Evolutionary conservation across 2,329 filamentous ascomycete species (phyloP), one percentile per base, ranked within the genome.

Genomic region (Dothistroma septosporum): DNA sequence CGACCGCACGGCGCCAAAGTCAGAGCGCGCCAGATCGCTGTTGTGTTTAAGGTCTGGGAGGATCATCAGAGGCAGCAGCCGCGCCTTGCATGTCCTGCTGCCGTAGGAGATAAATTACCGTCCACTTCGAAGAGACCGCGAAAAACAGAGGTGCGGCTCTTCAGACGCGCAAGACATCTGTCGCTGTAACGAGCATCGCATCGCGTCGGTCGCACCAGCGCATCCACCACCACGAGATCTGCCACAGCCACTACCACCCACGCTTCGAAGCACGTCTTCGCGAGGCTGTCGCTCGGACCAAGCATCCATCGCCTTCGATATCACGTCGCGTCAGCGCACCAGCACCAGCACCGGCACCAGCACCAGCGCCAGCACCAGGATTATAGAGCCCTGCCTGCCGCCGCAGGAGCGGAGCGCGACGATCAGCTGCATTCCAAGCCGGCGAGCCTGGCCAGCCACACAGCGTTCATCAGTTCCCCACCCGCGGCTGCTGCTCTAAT

Each of bases 371-470:
- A n/a, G 21, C 47, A 61, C 55, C 21, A 54, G 32, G 22, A 22
- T 54, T 35, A 33, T n/a, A 44, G 57, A 41, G 49, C 37, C 49
- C 58, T 55, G 52, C 53, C 56, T 53, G 48, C 50, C 60, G 56
- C 47, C 50, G 49, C 56, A 59, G 57, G 24, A 57, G 61, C 56
- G 53, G 61, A 58, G 56, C 53, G 56, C 53, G 59, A 49, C 53
- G 59, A 64, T 64, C 56, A 61, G 58, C 61, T 64, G 59, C 61
- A 61, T 59, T 59, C 59, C 59, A 41, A 49, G 19, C 61, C 48
- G 55, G 35, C 46, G 48, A 55, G 53, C 60, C 61, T 57, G 52
- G 61, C 63, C 59, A 62, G 61, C 64, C 64, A 66, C 64, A 66
- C 63, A 53, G 24, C 49, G 46, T 50, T 57, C 24, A 47, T 58